phyloP scores from a whole-genome alignment of 495 filamentous ascomycete species.

The Daldinia loculata region DNA sequence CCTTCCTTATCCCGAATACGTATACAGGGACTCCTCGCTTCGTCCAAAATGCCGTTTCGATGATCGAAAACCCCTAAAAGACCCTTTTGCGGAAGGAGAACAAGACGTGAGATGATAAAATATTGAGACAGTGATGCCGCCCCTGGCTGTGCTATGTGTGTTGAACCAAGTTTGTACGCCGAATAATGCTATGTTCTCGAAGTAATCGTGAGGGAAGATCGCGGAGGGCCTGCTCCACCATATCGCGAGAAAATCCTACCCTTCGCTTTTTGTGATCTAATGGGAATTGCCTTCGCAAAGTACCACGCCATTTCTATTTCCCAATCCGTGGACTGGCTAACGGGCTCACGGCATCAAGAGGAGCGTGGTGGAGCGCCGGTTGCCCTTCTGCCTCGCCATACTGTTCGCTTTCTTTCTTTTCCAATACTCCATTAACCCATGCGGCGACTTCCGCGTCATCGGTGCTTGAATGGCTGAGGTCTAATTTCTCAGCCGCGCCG shows the following conservation, averaged over 20 bases:
- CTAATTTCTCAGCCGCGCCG: constrained; percentile 54
- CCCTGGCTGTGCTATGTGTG: constrained; percentile 33
- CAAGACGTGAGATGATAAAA: constrained; percentile 11
- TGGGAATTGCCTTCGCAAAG: constrained; percentile 11
- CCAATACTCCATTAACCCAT: constrained; percentile 82
- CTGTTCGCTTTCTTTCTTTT: constrained; percentile 64
- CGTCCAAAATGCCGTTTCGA: constrained; percentile 30
- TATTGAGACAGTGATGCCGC: constrained; percentile 30
- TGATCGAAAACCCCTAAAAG: constrained; percentile 8
- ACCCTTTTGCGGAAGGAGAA: constrained; percentile 9
- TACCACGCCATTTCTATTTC: constrained; percentile 22
- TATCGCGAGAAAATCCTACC: constrained; percentile 16
- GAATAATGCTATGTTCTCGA: constrained; percentile 46
- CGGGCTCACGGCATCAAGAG: constrained; percentile 69
- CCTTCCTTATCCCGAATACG: constrained; percentile 41
- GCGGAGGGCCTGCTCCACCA: constrained; percentile 40
- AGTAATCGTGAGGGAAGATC: constrained; percentile 33
- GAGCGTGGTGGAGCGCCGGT: constrained; percentile 81
- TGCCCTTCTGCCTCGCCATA: constrained; percentile 48
- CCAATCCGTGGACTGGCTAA: constrained; percentile 46
- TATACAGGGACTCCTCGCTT: constrained; percentile 46
- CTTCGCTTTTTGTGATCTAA: constrained; percentile 31
- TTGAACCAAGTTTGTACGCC: constrained; percentile 44
- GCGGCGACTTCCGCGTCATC: constrained; percentile 81
- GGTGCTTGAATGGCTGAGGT: constrained; percentile 52